Conservation (phyloP, 257 asterid species). For the Lycium barbarum region DNA sequence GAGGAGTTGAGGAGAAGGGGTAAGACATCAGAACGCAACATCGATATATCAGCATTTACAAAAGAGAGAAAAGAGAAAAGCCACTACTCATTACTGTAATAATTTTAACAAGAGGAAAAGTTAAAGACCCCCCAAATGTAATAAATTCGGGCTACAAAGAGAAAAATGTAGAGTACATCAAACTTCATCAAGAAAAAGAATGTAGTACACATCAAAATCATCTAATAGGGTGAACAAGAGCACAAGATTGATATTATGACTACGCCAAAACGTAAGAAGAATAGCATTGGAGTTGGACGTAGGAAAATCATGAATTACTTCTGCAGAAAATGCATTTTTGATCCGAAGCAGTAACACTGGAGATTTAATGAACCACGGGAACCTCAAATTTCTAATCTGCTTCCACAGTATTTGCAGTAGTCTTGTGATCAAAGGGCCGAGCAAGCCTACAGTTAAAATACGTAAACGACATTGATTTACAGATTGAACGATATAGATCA, state of each 20-base stretch:
- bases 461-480: background rate
- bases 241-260: background rate
- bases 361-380: background rate
- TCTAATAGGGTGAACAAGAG: background rate
- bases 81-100: background rate
- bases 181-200: background rate
- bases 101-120: conserved; percentile 10
- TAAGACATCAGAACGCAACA: background rate
- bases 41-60: background rate
- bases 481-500: background rate
- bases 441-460: conserved; percentile 14
- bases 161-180: background rate
- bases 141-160: too few species aligned
- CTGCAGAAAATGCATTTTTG: conserved; percentile 22
- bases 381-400: conserved; percentile 13
- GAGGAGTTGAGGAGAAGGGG: background rate
- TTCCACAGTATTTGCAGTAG: background rate
- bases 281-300: background rate
- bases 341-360: background rate
- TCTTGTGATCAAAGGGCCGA: conserved; percentile 15
- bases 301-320: background rate
- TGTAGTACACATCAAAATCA: background rate
- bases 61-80: conserved; percentile 2
- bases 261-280: background rate
- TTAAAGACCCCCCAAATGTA: background rate